Evolutionary conservation across 257 asterid genomes (phyloP).

Genomic region (Solanum corneliomulleri): DNA sequence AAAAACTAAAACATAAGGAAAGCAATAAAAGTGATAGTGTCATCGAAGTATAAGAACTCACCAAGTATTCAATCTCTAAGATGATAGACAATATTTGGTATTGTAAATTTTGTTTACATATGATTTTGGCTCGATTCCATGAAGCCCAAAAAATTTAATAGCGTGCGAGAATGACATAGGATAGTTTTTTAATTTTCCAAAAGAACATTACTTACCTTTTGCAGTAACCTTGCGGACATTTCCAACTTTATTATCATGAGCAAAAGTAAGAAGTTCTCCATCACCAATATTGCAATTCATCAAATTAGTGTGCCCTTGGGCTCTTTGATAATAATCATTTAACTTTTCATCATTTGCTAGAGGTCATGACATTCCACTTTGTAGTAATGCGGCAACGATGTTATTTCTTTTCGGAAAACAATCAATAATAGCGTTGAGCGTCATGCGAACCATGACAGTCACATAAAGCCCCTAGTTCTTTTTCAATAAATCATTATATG

Average conservation of each 20-base stretch:
- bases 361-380: background rate
- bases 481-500: too few species aligned
- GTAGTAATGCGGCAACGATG: background rate
- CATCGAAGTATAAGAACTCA: background rate
- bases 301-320: background rate
- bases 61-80: background rate
- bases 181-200: background rate
- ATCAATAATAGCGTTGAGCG: background rate
- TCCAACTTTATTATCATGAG: background rate
- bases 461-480: background rate
- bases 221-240: background rate
- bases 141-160: background rate
- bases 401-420: background rate
- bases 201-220: background rate
- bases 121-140: background rate
- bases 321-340: background rate
- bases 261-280: background rate
- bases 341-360: background rate
- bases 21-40: background rate
- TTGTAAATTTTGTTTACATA: background rate
- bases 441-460: background rate
- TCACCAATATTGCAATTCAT: background rate
- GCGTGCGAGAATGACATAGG: background rate
- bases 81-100: background rate
- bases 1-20: background rate